A percentile compares a stretch with the other conserved stretches of the same genome.
phyloP scores from a whole-genome alignment of 2,329 filamentous ascomycete species.

The Arthroderma uncinatum region DNA sequence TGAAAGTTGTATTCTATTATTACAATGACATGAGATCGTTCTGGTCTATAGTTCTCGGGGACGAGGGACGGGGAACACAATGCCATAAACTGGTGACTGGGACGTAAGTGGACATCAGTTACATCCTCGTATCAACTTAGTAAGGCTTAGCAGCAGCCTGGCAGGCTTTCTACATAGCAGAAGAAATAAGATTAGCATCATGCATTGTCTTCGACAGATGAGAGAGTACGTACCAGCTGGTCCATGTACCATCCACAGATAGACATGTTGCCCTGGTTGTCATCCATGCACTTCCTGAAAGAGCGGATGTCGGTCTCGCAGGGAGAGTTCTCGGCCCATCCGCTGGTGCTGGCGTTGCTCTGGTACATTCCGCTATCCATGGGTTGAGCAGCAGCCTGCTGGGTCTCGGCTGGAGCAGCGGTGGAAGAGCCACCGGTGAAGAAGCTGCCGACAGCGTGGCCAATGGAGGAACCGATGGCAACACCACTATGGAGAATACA shows the following conservation, averaged over 20 bases:
- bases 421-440: conserved; percentile 63
- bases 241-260: conserved; percentile 98
- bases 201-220: too few relatives aligned
- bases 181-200: conserved; percentile 4
- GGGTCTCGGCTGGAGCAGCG: conserved; percentile 43
- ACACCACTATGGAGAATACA: conserved; percentile 59
- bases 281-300: conserved; percentile 95
- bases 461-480: conserved; percentile 87
- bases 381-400: conserved; percentile 43
- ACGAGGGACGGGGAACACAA: background rate
- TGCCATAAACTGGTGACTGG: background rate
- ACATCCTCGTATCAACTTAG: conserved; percentile 32
- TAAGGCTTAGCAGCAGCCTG: conserved; percentile 65
- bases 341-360: conserved; percentile 39
- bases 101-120: background rate
- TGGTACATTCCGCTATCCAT: conserved; percentile 39
- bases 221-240: conserved; percentile 54
- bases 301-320: conserved; percentile 69
- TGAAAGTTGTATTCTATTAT: background rate
- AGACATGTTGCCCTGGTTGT: conserved; percentile 84
- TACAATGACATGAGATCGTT: conserved; percentile 3
- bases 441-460: conserved; percentile 82
- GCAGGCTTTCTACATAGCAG: conserved; percentile 57
- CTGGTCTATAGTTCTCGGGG: background rate
- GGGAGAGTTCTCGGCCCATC: conserved; percentile 42